phyloP scores from a whole-genome alignment of 2,329 filamentous ascomycete species.

The Aspergillus thermomutatus region DNA sequence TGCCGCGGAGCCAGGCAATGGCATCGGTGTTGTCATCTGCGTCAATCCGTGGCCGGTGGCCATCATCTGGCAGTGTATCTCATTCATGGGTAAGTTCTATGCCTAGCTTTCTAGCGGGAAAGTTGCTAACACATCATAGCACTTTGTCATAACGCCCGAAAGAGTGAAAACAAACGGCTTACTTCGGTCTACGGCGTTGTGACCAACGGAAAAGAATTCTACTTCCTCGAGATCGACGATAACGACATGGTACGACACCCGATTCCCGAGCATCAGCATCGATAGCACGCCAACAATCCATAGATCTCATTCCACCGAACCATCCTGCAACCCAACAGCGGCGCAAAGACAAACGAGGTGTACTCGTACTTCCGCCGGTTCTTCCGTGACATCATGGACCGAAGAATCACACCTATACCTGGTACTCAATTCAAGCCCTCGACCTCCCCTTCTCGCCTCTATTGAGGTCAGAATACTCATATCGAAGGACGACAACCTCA shows the following conservation, averaged over 20 bases:
- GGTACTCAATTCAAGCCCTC: neutral
- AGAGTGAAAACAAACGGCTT: neutral
- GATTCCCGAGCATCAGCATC: neutral
- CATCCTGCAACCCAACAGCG: too few species aligned
- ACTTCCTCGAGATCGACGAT: neutral
- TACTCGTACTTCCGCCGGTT: neutral
- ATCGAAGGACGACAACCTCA: neutral
- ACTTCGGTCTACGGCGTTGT: neutral
- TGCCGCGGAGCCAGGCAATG: neutral
- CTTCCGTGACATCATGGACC: neutral
- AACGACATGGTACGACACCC: neutral
- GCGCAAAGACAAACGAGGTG: neutral
- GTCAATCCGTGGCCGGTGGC: neutral
- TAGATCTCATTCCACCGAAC: neutral
- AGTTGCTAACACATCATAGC: neutral
- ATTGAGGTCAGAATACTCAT: neutral
- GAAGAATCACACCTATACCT: neutral
- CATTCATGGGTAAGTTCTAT: neutral
- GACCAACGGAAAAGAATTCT: neutral
- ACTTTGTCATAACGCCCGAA: neutral
- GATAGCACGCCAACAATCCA: neutral
- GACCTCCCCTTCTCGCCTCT: neutral
- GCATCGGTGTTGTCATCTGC: neutral
- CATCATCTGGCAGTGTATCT: neutral
- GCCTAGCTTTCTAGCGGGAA: too few species aligned